These are phyloP conservation scores for Petunia secreta DNA, from an alignment of 257 asterid genomes.

Conservation along the genomic window DNA sequence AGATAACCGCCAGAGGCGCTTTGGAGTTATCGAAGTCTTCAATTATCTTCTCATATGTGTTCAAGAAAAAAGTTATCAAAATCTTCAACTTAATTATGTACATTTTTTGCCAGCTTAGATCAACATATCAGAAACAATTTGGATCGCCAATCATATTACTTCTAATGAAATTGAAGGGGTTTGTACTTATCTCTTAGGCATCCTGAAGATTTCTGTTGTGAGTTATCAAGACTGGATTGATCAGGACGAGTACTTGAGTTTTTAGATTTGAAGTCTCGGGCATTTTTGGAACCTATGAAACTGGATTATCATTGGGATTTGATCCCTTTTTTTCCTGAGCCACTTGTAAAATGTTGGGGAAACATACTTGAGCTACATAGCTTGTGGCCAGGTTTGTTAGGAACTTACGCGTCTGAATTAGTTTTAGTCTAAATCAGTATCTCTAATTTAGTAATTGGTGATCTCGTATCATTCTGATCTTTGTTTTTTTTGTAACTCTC, in stretches of 20 bases:
- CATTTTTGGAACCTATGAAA: conserved; percentile 5
- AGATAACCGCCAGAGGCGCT: neutral
- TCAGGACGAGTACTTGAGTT: neutral
- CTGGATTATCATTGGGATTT: neutral
- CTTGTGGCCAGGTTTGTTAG: too few species aligned
- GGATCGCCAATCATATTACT: neutral
- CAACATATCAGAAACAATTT: neutral
- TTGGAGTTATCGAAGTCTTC: neutral
- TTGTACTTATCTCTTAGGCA: neutral
- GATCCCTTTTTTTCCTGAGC: neutral
- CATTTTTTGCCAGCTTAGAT: neutral
- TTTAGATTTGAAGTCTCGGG: conserved; percentile 3
- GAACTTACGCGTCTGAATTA: neutral
- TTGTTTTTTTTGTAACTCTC: too few species aligned
- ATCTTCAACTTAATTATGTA: neutral
- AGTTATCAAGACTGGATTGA: conserved; percentile 7
- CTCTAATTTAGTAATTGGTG: neutral
- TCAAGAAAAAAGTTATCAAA: neutral
- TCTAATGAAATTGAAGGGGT: neutral
- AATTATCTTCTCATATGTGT: neutral
- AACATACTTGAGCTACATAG: neutral
- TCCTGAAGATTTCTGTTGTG: neutral
- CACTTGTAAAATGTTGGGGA: neutral
- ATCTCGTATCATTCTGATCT: neutral
- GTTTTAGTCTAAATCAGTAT: neutral